Base-by-base conservation (phyloP, 345 rosid genomes). In the Schrenkiella parvula region DNA sequence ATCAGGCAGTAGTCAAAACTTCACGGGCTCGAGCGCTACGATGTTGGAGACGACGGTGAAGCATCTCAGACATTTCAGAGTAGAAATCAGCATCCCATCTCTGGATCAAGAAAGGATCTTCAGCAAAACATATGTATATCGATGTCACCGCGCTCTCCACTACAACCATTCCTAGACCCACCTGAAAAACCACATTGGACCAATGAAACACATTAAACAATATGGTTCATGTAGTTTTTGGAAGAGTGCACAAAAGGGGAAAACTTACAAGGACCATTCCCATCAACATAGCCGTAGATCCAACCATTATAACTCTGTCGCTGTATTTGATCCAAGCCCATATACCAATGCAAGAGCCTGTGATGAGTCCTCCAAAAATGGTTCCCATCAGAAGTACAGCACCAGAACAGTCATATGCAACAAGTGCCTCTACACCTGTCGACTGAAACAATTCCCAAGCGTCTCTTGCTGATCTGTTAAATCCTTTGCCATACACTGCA, bases 391-490 rank as follows among this genome's bases (percentile, higher is more conserved):
- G 76, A 52, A 95, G 83, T 70, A 89, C 97, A 48, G 97, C 99
- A 61, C 97, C 97, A 5, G 96, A 88, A 76, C 97, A 91, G 80
- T 95, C 97, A 77, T 95, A 91, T 17, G 96, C 99, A 34, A 95
- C 86, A 41, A 95, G 91, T 37, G 99, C 89, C 75, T 95, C 99
- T 59, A 95, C 99, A 48, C 99, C 99, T 14, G 99, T 95, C 51
- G 96, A 95, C 76, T 95, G 99, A 71, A 95, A 89, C 69, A 91
- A 72, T 58, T 95, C 99, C 99, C 97, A 95, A 3, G 97, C 99
- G 72, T 95, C 99, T 70, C 99, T 87, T 11, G 99, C 97, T 50
- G 99, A 89, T 55, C 72, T 89, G 73, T 95, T 91, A 73, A 95
- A 95, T 74, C 90, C 86, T 89, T 91, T 91, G 18, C 99, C 99